Percentiles rank a stretch among this genome's conserved stretches.
Evolutionary conservation across 441 rosid species (phyloP).

Genomic region (Rhodomyrtus psidioides): DNA sequence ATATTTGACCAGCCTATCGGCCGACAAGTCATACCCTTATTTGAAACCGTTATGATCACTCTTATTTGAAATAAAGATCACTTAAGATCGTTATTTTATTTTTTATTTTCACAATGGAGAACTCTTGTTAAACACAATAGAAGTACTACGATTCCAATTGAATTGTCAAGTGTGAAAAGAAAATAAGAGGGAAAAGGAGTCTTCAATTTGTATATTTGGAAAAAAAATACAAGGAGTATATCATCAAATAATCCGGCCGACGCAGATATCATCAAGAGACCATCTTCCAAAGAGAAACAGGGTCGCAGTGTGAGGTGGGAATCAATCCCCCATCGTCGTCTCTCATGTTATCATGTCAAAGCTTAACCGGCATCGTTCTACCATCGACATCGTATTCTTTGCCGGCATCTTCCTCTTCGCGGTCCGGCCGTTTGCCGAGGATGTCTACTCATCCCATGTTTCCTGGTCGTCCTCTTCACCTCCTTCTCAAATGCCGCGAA

Average conservation of each 20-base stretch:
- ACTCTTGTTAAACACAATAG: neutral
- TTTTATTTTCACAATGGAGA: too few relatives aligned
- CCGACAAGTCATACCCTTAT: too few relatives aligned
- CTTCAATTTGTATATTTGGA: neutral
- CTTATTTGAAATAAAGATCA: too few relatives aligned
- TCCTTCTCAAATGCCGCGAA: neutral
- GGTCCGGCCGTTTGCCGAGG: neutral
- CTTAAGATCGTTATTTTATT: too few relatives aligned
- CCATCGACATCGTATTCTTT: neutral
- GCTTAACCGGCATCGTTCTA: neutral
- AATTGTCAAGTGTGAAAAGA: neutral
- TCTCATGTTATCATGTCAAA: neutral
- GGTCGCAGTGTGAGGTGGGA: neutral
- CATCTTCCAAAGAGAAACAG: neutral
- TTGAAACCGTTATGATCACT: too few relatives aligned
- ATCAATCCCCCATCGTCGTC: neutral
- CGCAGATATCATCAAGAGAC: neutral
- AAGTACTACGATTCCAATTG: neutral
- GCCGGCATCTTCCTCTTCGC: neutral
- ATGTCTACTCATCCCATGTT: neutral
- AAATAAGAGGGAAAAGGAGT: neutral
- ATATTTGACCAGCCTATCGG: too few relatives aligned
- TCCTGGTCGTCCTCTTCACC: neutral
- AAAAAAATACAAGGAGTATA: neutral
- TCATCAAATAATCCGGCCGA: neutral